Evolutionary conservation across 129 eudicot genomes (phyloP), one percentile per base, ranked within the genome.

Genomic region (Centrapalus pauciflorus): DNA sequence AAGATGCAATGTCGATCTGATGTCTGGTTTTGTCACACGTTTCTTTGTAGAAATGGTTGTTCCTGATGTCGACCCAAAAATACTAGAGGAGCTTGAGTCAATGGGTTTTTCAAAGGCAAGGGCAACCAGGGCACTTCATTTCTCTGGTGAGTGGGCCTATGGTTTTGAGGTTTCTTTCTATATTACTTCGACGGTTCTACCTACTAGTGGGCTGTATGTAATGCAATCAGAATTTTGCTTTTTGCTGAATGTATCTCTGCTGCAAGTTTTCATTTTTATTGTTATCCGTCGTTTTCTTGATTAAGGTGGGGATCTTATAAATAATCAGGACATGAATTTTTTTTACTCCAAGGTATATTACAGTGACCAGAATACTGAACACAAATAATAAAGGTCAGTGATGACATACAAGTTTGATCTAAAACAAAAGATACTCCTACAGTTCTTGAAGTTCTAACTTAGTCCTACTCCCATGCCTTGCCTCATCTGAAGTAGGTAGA

Each of bases 71-170:
- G 81, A 84, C 55, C 67, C 73, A 70, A 86, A 86, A 61, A 71
- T 93, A 27, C 82, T 93, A 12, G 80, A 70, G 67, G 86, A 93
- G 73, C 99, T 93, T 7, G 87, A 83, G 65, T 82, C 63, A 7
- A 93, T 93, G 96, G 98, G 96, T 29, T 93, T 93, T 60, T 73
- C 98, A 20, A 82, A 85, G 58, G 95, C 75, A 43, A 82, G 84
- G 75, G 82, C 99, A 9, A 93, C 86, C 37, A 75, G 96, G 46
- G 96, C 99, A 66, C 99, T 93, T 69, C 95, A 88, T 77, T 89
- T 69, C 69, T 88, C 96, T 55, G 99, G 99, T 92, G 61, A 76
- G 87, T 73, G 26, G 34, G 70, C 12, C 40, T 17, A 7, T 40
- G 24, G 25, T 30, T n/a, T 33, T 26, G 37, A 32, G 25, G 26